A percentile compares a stretch with the other conserved stretches of the same genome.
Evolutionary conservation across 495 filamentous ascomycete genomes (phyloP).

Genomic region (Aspergillus taichungensis): DNA sequence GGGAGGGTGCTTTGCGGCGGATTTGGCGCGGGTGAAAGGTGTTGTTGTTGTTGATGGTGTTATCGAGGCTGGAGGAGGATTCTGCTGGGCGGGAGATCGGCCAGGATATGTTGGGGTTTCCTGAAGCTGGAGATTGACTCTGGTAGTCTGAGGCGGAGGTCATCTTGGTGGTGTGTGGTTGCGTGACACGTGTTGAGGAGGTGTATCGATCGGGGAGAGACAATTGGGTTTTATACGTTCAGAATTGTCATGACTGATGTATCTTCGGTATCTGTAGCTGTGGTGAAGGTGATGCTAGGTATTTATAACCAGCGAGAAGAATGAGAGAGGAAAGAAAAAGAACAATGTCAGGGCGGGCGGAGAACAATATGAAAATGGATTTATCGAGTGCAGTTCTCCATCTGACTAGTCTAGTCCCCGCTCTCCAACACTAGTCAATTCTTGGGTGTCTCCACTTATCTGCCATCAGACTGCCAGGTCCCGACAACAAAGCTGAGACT

Average conservation of each 20-base stretch:
- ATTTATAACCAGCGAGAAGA: too few relatives aligned
- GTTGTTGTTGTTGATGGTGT: constrained; percentile 2
- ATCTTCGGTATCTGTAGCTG: too few relatives aligned
- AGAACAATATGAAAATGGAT: background rate
- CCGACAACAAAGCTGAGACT: background rate
- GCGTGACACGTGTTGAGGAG: too few relatives aligned
- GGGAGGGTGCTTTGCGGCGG: background rate
- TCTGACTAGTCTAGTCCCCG: too few relatives aligned
- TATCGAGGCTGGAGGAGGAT: background rate
- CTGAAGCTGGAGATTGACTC: constrained; percentile 7
- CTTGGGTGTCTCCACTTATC: too few relatives aligned
- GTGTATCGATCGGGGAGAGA: background rate
- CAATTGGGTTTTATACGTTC: background rate
- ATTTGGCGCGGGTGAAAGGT: constrained; percentile 1
- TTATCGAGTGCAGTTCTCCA: too few relatives aligned
- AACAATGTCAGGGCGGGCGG: background rate
- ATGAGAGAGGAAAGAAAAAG: too few relatives aligned
- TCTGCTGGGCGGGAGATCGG: background rate
- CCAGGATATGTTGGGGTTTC: constrained; percentile 9
- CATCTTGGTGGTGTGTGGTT: background rate
- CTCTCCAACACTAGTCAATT: too few relatives aligned
- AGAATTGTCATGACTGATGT: background rate
- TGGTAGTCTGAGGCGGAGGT: background rate
- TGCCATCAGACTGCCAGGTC: too few relatives aligned
- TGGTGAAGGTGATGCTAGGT: too few relatives aligned